Evolutionary conservation across 805 yeast genomes (phyloP).

Genomic region (Saturnispora bothae): DNA sequence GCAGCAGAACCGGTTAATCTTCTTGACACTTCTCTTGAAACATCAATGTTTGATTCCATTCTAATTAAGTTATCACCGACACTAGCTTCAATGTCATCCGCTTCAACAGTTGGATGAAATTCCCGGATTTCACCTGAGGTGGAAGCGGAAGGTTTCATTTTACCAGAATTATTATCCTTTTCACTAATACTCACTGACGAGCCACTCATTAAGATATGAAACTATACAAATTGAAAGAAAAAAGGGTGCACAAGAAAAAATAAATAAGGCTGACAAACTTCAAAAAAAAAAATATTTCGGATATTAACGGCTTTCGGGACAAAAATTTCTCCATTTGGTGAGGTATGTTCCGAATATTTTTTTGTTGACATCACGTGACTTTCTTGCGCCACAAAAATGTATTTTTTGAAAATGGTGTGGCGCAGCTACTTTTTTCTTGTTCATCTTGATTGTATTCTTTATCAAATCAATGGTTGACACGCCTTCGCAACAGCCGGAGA

Average conservation of each 20-base stretch:
- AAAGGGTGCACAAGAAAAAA: background rate
- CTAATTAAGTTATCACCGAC: slow-evolving; percentile 9
- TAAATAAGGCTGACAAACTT: background rate
- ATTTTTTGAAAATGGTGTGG: background rate
- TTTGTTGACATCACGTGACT: background rate
- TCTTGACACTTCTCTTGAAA: slow-evolving; percentile 27
- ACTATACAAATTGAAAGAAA: background rate
- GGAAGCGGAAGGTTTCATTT: too few species aligned
- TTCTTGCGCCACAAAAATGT: background rate
- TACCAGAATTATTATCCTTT: background rate
- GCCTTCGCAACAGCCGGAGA: slow-evolving; percentile 17
- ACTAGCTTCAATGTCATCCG: background rate
- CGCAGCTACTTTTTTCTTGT: background rate
- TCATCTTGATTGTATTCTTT: too few species aligned
- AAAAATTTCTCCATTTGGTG: background rate
- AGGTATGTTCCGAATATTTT: background rate
- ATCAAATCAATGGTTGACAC: too few species aligned
- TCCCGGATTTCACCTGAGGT: background rate
- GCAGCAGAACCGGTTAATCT: slow-evolving; percentile 33
- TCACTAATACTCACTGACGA: background rate
- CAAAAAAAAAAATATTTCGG: background rate
- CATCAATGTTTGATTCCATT: slow-evolving; percentile 15
- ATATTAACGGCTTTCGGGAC: background rate
- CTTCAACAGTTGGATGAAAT: background rate
- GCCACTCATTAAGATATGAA: background rate